These are phyloP conservation scores for Uromyces viciae-fabae DNA, from an alignment of 1,284 basidiomycete genomes.

Conservation along the genomic window DNA sequence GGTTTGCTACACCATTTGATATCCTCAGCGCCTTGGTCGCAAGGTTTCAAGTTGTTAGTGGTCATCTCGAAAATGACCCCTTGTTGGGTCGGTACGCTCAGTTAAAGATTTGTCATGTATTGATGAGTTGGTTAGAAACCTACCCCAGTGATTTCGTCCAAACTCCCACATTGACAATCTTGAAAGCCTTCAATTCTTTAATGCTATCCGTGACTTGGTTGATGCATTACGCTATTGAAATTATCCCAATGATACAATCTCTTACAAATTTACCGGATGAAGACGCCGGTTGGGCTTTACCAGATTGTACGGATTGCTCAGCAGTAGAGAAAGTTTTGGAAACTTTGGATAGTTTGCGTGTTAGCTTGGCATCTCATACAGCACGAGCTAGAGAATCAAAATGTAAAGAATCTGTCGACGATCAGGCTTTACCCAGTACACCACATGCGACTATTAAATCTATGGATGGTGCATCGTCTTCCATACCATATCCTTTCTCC, in stretches of 20 bases:
- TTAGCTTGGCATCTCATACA: not conserved
- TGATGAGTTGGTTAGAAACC: constrained; percentile 50
- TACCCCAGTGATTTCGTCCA: constrained; percentile 51
- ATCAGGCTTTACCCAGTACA: not conserved
- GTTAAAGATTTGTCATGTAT: constrained; percentile 51
- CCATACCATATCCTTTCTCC: not conserved
- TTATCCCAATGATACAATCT: constrained; percentile 48
- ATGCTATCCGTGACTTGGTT: constrained; percentile 49
- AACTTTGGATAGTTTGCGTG: not conserved
- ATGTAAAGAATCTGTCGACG: not conserved
- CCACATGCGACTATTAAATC: constrained; percentile 5
- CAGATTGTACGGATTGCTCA: constrained; percentile 45
- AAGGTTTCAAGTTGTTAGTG: constrained; percentile 50
- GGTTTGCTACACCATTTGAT: constrained; percentile 51
- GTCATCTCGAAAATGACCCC: constrained; percentile 48
- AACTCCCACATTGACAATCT: constrained; percentile 18
- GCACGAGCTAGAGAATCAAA: not conserved
- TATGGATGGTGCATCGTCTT: not conserved
- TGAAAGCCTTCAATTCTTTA: constrained; percentile 32
- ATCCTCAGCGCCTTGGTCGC: constrained; percentile 51
- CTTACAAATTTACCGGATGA: constrained; percentile 47
- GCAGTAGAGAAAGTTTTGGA: constrained; percentile 11
- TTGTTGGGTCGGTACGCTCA: constrained; percentile 51
- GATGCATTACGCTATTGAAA: constrained; percentile 52
- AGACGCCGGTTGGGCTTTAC: constrained; percentile 51